Evolutionary conservation across 2,329 filamentous ascomycete species (phyloP).

Genomic region (Xylogone sp.): DNA sequence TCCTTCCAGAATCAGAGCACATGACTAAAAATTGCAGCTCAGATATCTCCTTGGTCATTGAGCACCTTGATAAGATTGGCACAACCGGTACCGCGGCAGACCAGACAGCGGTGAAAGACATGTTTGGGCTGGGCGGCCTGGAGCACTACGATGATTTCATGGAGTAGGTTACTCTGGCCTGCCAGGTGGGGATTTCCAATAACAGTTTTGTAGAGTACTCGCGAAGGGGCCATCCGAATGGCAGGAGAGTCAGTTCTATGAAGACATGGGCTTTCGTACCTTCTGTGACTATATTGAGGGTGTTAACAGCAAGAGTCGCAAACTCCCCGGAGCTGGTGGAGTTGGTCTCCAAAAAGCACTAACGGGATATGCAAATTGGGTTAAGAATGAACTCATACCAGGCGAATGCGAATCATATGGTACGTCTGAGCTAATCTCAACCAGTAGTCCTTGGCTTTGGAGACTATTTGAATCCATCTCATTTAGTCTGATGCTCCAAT

Average conservation of each 20-base stretch:
- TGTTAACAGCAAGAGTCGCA: conserved; percentile 8
- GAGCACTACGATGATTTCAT: conserved; percentile 30
- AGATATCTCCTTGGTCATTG: conserved; percentile 42
- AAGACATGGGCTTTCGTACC: conserved; percentile 2
- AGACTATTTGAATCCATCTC: too few species aligned
- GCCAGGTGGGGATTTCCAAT: conserved; percentile 9
- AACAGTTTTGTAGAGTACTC: conserved; percentile 31
- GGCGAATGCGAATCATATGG: conserved; percentile 24
- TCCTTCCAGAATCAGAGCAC: conserved; percentile 44
- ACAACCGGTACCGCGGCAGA: conserved; percentile 34
- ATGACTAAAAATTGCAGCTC: conserved; percentile 51
- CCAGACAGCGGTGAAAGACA: conserved; percentile 31
- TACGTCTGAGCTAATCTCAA: too few species aligned
- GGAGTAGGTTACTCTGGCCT: not conserved
- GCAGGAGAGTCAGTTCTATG: conserved; percentile 45
- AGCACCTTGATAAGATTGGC: conserved; percentile 43
- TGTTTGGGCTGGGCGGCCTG: not conserved
- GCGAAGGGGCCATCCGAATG: conserved; percentile 50
- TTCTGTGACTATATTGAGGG: conserved; percentile 8
- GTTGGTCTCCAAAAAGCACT: conserved; percentile 46
- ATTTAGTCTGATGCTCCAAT: too few species aligned
- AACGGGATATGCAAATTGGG: conserved; percentile 46
- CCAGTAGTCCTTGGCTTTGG: too few species aligned
- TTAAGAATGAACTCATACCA: conserved; percentile 37
- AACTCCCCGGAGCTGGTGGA: conserved; percentile 31